Evolutionary conservation across 805 yeast species (phyloP).

Genomic region (Cyberlindnera saturnus): DNA sequence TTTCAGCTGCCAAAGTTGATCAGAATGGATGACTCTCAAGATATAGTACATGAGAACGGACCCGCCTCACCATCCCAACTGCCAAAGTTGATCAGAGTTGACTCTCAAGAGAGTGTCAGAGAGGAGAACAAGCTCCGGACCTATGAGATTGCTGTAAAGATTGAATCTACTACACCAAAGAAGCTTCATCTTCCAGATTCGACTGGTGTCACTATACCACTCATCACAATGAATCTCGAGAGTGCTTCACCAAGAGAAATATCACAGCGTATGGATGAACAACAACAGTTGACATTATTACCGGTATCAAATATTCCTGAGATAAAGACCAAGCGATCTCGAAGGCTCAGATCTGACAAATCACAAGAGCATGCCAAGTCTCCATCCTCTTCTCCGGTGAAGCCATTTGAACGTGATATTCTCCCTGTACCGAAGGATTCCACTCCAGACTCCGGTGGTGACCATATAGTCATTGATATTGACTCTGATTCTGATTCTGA

Average conservation of each 20-base stretch:
- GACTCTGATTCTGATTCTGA: constrained; percentile 1
- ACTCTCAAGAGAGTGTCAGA: neutral
- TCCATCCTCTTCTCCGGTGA: constrained; percentile 14
- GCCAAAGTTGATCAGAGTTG: neutral
- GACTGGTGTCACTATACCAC: neutral
- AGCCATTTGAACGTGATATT: too few relatives aligned
- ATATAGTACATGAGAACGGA: too few relatives aligned
- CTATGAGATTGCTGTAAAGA: neutral
- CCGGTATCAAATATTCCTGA: too few relatives aligned
- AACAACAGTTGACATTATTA: too few relatives aligned
- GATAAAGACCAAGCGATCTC: too few relatives aligned
- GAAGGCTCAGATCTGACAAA: neutral
- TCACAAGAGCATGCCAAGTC: neutral
- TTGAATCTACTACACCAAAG: neutral
- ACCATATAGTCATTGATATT: neutral
- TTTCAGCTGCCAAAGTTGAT: constrained; percentile 12
- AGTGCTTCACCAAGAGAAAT: neutral
- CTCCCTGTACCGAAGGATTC: too few relatives aligned
- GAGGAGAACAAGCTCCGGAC: neutral
- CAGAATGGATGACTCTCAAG: neutral
- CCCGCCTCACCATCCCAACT: neutral
- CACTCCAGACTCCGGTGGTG: neutral
- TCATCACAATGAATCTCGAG: neutral
- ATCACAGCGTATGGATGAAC: too few relatives aligned
- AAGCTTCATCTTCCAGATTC: neutral